Evolutionary conservation across 1,139 yeast genomes (phyloP).

Genomic region (Saccharomycopsis crataegensis): DNA sequence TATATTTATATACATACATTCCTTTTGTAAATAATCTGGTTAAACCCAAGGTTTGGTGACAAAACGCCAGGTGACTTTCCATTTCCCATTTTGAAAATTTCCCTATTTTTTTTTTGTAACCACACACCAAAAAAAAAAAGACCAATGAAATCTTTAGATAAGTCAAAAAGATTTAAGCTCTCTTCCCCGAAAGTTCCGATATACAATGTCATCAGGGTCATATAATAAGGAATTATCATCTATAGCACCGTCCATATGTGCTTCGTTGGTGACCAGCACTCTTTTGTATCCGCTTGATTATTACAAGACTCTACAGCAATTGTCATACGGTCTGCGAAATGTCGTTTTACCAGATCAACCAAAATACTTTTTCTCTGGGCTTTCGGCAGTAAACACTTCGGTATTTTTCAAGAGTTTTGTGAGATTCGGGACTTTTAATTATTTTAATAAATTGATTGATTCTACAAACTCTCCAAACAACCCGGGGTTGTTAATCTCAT

Average conservation of each 20-base stretch:
- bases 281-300: constrained; percentile 19
- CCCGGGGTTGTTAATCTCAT: constrained; percentile 74
- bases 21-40: too few species aligned
- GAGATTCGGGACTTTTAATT: constrained; percentile 14
- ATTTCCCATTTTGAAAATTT: too few species aligned
- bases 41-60: too few species aligned
- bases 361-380: constrained; percentile 17
- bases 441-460: constrained; percentile 10
- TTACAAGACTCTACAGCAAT: constrained; percentile 15
- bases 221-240: background rate
- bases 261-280: constrained; percentile 15
- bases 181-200: too few species aligned
- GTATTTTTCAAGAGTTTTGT: constrained; percentile 13
- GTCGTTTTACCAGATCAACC: constrained; percentile 15
- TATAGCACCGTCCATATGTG: constrained; percentile 13
- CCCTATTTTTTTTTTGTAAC: too few species aligned
- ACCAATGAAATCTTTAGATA: too few species aligned
- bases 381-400: constrained; percentile 13
- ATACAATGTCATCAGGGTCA: background rate
- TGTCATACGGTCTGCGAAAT: constrained; percentile 11
- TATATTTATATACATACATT: too few species aligned
- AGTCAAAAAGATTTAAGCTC: too few species aligned
- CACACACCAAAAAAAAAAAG: too few species aligned
- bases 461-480: constrained; percentile 52
- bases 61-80: too few species aligned